These are phyloP conservation scores for Amauroascus verrucosus DNA, from an alignment of 2,329 filamentous ascomycete species.

Conservation along the genomic window DNA sequence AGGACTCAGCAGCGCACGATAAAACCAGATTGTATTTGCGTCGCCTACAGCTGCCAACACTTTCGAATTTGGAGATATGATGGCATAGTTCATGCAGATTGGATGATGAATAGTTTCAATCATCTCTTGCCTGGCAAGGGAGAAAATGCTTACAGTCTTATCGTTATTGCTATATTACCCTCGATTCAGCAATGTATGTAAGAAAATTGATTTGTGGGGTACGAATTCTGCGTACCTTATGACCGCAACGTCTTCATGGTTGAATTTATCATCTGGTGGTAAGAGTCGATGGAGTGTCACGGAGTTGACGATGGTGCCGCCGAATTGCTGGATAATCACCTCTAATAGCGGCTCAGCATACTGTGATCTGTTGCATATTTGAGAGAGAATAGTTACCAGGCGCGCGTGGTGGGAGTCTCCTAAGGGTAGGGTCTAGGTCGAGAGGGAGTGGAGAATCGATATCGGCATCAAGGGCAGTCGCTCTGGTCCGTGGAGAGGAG, in stretches of 20 bases:
- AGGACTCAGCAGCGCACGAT: constrained; percentile 30
- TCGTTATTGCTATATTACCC: constrained; percentile 73
- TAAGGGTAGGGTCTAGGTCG: constrained; percentile 30
- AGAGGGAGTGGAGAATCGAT: constrained; percentile 50
- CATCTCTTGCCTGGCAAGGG: constrained; percentile 56
- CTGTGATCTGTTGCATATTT: constrained; percentile 11
- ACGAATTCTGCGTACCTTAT: constrained; percentile 33
- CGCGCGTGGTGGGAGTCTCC: constrained; percentile 21
- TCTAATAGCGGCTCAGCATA: constrained; percentile 28
- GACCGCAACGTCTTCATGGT: constrained; percentile 48
- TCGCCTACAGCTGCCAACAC: constrained; percentile 78
- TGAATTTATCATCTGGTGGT: constrained; percentile 31
- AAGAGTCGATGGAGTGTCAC: constrained; percentile 52
- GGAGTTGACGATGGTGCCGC: constrained; percentile 56
- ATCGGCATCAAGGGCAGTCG: constrained; percentile 27
- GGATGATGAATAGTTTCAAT: constrained; percentile 64
- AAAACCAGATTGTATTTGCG: constrained; percentile 75
- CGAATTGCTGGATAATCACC: constrained; percentile 49
- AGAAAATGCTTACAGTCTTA: constrained; percentile 74
- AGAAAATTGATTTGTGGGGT: neutral
- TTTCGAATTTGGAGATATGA: constrained; percentile 81
- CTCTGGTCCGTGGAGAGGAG: constrained; percentile 10
- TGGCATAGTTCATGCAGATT: constrained; percentile 82
- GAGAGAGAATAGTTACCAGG: constrained; percentile 17
- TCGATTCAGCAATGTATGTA: constrained; percentile 44